Conservation (phyloP, 768 basidiomycete species). For the Tulasnella sp. region DNA sequence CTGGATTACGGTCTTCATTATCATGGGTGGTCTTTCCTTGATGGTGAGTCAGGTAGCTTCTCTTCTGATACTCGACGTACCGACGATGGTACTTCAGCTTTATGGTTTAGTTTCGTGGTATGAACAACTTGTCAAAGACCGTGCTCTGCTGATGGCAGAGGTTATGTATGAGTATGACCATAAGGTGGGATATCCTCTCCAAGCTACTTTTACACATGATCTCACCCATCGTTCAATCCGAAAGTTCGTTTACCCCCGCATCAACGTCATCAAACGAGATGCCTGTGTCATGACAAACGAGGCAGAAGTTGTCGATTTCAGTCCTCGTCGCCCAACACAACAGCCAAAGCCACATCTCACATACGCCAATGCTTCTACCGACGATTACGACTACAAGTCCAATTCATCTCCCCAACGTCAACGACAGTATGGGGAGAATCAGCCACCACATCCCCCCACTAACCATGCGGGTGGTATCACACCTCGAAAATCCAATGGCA, state of each 20-base stretch:
- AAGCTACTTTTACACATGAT: not conserved
- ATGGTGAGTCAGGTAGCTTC: constrained; percentile 38
- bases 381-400: too few species aligned
- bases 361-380: too few species aligned
- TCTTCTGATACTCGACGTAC: not conserved
- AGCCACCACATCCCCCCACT: too few species aligned
- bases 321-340: constrained; percentile 1
- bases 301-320: constrained; percentile 46
- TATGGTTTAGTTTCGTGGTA: constrained; percentile 43
- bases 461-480: too few species aligned
- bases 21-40: constrained; percentile 52
- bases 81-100: constrained; percentile 28
- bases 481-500: too few species aligned
- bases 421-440: too few species aligned
- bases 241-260: constrained; percentile 73
- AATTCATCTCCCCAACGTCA: too few species aligned
- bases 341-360: too few species aligned
- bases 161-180: constrained; percentile 76
- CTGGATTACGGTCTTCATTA: constrained; percentile 57
- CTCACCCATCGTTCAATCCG: not conserved
- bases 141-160: constrained; percentile 58
- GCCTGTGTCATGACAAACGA: constrained; percentile 78
- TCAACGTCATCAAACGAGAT: constrained; percentile 63
- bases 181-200: constrained; percentile 36
- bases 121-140: constrained; percentile 57